Percentiles rank a stretch among this genome's conserved stretches.
Evolutionary conservation across 106 monocot species (phyloP).

Genomic region (Ottelia alismoides): DNA sequence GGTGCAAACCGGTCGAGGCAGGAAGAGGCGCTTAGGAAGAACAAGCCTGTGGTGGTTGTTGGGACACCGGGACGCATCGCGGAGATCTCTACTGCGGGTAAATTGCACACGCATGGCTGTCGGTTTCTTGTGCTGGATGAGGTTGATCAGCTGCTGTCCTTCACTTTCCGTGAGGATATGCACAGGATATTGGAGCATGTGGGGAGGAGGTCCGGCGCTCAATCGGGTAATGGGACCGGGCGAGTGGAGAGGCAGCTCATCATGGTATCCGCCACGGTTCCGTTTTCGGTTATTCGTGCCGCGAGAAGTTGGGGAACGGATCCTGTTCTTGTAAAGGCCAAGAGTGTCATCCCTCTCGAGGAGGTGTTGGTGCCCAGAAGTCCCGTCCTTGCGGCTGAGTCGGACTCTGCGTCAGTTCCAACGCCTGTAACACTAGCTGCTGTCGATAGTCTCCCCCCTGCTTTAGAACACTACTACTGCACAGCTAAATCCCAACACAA

Average conservation of each 20-base stretch:
- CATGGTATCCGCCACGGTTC: constrained; percentile 92
- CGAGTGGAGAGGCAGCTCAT: constrained; percentile 69
- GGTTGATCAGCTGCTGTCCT: constrained; percentile 85
- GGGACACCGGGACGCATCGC: constrained; percentile 95
- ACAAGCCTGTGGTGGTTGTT: constrained; percentile 78
- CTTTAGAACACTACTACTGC: constrained; percentile 81
- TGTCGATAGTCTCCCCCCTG: constrained; percentile 73
- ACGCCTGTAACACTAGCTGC: constrained; percentile 53
- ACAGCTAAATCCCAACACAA: constrained; percentile 67
- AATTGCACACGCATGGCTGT: constrained; percentile 77
- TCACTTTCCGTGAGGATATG: constrained; percentile 96
- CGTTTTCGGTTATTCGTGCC: constrained; percentile 70
- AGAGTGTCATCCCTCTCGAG: constrained; percentile 49
- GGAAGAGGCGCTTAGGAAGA: constrained; percentile 92
- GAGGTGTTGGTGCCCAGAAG: constrained; percentile 20
- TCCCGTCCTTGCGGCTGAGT: not conserved
- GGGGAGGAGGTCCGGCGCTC: constrained; percentile 37
- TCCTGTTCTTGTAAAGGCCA: constrained; percentile 69
- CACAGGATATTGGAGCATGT: constrained; percentile 95
- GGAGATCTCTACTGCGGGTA: constrained; percentile 92
- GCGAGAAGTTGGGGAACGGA: constrained; percentile 80
- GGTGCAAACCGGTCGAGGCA: constrained; percentile 94
- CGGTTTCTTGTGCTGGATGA: constrained; percentile 85
- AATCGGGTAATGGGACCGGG: constrained; percentile 19
- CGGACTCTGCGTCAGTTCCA: constrained; percentile 13